Conservation (phyloP, 768 basidiomycete genomes). For the Tephrocybe sp. region DNA sequence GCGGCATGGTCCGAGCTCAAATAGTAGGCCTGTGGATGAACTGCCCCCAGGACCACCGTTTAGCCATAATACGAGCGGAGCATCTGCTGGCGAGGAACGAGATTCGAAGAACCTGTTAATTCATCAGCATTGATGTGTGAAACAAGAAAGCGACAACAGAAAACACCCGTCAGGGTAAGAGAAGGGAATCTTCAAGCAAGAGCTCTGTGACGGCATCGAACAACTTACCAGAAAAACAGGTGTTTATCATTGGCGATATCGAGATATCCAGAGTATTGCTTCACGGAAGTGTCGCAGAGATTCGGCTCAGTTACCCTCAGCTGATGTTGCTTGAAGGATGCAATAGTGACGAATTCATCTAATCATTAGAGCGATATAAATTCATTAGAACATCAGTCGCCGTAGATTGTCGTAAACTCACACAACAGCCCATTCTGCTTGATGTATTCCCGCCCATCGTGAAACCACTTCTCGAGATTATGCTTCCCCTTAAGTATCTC, state of each 20-base stretch:
- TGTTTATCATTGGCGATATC: slow-evolving; percentile 80
- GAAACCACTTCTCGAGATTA: slow-evolving; percentile 59
- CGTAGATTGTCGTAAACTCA: too few relatives aligned
- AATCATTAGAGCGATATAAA: slow-evolving; percentile 1
- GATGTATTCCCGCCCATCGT: slow-evolving; percentile 64
- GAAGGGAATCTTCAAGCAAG: too few relatives aligned
- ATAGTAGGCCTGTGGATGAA: slow-evolving; percentile 81
- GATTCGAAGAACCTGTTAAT: slow-evolving; percentile 83
- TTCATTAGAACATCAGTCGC: not conserved
- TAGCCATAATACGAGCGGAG: slow-evolving; percentile 90
- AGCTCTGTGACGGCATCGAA: too few relatives aligned
- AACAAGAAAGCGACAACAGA: too few relatives aligned
- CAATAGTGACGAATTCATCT: slow-evolving; percentile 69
- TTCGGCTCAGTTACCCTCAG: slow-evolving; percentile 67
- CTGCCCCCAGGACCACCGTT: slow-evolving; percentile 78
- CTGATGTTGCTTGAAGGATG: slow-evolving; percentile 47
- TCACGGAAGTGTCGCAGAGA: slow-evolving; percentile 78
- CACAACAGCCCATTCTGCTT: slow-evolving; percentile 73
- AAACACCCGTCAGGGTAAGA: too few relatives aligned
- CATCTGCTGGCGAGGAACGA: slow-evolving; percentile 66
- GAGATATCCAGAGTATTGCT: slow-evolving; percentile 83
- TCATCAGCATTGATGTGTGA: not conserved
- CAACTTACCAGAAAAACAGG: slow-evolving; percentile 80
- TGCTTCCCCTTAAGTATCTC: slow-evolving; percentile 43
- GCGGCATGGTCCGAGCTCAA: slow-evolving; percentile 90